These are phyloP conservation scores for Misopates orontium DNA, from an alignment of 257 asterid species.

Conservation along the genomic window DNA sequence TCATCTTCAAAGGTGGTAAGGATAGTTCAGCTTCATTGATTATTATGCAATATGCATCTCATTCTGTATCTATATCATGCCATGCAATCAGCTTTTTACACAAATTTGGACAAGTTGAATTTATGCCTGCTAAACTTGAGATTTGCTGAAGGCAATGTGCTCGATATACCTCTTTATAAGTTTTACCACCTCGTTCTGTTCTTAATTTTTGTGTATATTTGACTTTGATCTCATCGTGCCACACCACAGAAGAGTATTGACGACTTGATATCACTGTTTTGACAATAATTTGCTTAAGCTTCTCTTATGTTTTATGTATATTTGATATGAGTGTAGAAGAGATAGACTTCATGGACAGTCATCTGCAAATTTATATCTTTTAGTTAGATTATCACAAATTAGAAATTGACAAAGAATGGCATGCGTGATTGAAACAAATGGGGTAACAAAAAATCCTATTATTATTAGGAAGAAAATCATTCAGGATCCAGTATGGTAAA, in stretches of 20 bases:
- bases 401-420: background rate
- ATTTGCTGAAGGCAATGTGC: background rate
- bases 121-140: slow-evolving; percentile 12
- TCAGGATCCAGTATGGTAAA: background rate
- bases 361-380: background rate
- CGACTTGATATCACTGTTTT: background rate
- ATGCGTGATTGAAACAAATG: background rate
- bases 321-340: background rate
- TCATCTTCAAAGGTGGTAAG: slow-evolving; percentile 73
- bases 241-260: background rate
- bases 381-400: background rate
- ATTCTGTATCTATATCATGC: slow-evolving; percentile 5
- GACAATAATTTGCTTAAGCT: background rate
- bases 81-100: slow-evolving; percentile 10
- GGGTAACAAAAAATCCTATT: background rate
- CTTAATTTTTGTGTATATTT: background rate
- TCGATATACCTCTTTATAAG: background rate
- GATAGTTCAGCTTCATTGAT: slow-evolving; percentile 6
- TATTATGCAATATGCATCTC: background rate
- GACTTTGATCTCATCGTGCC: background rate
- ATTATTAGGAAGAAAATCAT: background rate
- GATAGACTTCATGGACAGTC: background rate
- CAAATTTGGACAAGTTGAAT: slow-evolving; percentile 9
- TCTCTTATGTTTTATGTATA: background rate
- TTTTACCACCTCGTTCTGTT: background rate